Evolutionary conservation across 1,284 basidiomycete species (phyloP), one percentile per base, ranked within the genome.

Genomic region (Taiwanofungus camphoratus): DNA sequence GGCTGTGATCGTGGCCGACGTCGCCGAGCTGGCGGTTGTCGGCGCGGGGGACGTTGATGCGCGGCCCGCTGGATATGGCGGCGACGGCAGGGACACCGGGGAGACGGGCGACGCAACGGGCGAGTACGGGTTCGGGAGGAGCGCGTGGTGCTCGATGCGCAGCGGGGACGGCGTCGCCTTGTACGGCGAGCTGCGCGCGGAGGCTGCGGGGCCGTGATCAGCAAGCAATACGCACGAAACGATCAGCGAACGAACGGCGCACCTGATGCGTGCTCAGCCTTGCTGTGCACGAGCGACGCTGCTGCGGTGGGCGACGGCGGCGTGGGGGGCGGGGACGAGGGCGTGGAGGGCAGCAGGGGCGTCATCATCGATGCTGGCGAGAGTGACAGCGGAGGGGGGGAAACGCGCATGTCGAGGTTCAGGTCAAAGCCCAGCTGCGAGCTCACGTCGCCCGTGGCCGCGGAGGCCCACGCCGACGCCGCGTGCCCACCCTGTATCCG

Each of bases 111-210:
- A 31, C 22, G 45, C 34, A 24, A 49, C 26, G 23, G 54, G 46
- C 24, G 52, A 46, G 26, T 45, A 43, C 13, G 52, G 32, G 19
- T 20, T 43, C 4, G 41, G 15, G 35, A 51, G 31, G 44, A 51
- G 43, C 36, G 49, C 46, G 52, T 57, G 59, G 46, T 67, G 60
- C 42, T 72, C 65, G 43, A 70, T 73, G 30, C 76, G 72, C 23
- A 79, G 63, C 23, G 78, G 77, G 3, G 77, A 81, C 0, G 78
- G 77, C 26, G 63, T 61, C 13, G 71, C 56, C 34, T 71, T 73
- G 66, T 63, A 62, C 16, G 58, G 54, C 33, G 61, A 51, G 23
- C 49, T 48, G 31, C 50, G 55, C n/a, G n/a, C 33, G 56, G 35
- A 19, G 43, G 49, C 31, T 33, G 31, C 11, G 15, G 16, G 18